phyloP scores from a whole-genome alignment of 2,329 filamentous ascomycete genomes.

The Samsoniella hepiali region DNA sequence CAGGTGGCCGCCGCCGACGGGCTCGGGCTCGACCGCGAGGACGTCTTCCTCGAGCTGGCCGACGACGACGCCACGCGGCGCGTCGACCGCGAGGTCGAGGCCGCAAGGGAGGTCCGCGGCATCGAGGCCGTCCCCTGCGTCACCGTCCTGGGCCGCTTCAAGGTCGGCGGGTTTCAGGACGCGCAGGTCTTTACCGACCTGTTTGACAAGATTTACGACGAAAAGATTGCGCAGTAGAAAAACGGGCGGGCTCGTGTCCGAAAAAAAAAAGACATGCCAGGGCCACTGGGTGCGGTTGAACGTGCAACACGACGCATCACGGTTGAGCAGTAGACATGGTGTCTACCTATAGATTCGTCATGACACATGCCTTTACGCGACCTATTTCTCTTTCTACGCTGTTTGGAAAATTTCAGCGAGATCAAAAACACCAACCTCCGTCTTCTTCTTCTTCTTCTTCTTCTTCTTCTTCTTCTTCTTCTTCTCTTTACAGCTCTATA shows the following conservation, averaged over 20 bases:
- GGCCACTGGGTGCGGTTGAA: no score
- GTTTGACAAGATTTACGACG: conserved; percentile 55
- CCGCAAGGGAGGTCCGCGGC: conserved; percentile 28
- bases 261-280: no score
- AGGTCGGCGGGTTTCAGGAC: conserved; percentile 70
- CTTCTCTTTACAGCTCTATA: no score
- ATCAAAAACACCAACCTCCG: no score
- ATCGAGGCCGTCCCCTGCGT: conserved; percentile 72
- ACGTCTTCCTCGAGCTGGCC: conserved; percentile 30
- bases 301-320: no score
- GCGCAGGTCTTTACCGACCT: conserved; percentile 61
- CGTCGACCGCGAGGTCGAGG: conserved; percentile 32
- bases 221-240: conserved; percentile 15
- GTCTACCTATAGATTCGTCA: not conserved
- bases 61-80: conserved; percentile 27
- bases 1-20: conserved; percentile 30
- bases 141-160: conserved; percentile 64
- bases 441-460: not conserved
- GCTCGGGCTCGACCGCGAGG: conserved; percentile 30
- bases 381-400: not conserved
- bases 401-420: no score
- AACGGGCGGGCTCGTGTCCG: no score
- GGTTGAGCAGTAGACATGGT: not conserved
- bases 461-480: not conserved
- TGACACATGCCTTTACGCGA: not conserved